Conservation (phyloP, 441 rosid species). For the Aleurites moluccanus region DNA sequence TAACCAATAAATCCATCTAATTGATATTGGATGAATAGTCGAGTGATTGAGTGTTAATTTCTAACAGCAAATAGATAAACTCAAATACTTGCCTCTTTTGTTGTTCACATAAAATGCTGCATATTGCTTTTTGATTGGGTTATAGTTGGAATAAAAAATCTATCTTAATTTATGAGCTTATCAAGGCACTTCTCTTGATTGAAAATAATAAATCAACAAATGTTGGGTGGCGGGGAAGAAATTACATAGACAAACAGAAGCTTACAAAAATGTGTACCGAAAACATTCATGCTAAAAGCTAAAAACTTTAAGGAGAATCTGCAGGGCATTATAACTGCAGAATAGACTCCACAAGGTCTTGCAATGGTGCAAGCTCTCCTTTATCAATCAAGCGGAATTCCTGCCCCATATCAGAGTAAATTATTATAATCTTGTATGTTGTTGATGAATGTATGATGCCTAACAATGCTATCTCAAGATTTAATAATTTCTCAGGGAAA, state of each 20-base stretch:
- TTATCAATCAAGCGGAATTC: constrained; percentile 88
- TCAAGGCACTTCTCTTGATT: background rate
- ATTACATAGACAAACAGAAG: constrained; percentile 10
- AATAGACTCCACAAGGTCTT: constrained; percentile 87
- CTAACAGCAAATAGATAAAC: background rate
- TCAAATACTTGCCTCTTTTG: background rate
- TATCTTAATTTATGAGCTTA: background rate
- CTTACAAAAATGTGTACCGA: constrained; percentile 17
- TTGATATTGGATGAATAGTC: too few species aligned
- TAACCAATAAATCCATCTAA: too few species aligned
- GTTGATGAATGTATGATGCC: too few species aligned
- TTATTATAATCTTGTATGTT: background rate
- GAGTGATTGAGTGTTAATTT: too few species aligned
- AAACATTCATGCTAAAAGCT: constrained; percentile 3
- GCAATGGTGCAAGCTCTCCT: constrained; percentile 93
- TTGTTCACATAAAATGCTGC: background rate
- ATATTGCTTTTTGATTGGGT: background rate
- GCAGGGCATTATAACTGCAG: constrained; percentile 37
- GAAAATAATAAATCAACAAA: constrained; percentile 2
- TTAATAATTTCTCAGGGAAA: background rate
- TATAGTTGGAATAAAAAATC: background rate
- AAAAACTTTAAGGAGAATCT: background rate
- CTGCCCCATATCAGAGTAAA: constrained; percentile 37
- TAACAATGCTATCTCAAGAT: too few species aligned
- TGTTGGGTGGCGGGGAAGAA: background rate